These are phyloP conservation scores for Chenopodium berlandieri DNA, from an alignment of 148 eudicot species.

Conservation along the genomic window DNA sequence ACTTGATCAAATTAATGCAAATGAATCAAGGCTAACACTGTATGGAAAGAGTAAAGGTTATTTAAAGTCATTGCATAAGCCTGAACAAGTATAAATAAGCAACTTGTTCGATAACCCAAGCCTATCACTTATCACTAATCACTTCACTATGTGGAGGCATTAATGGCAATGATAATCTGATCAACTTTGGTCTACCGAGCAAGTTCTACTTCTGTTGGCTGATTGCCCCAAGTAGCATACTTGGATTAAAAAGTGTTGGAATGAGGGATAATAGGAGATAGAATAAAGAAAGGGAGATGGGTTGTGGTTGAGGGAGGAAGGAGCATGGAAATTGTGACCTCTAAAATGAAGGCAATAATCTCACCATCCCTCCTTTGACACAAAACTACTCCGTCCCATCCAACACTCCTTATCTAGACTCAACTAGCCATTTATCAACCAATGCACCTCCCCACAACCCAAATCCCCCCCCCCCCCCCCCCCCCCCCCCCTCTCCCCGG, in stretches of 20 bases:
- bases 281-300: background rate
- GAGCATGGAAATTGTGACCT: background rate
- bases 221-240: no score
- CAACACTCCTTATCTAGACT: background rate
- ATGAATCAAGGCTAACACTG: background rate
- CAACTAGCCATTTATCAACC: background rate
- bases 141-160: background rate
- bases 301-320: background rate
- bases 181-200: background rate
- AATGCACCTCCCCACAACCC: no score
- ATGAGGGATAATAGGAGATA: background rate
- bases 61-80: background rate
- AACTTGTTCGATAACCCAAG: background rate
- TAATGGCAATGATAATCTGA: background rate
- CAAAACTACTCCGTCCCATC: background rate
- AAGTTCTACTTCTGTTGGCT: background rate
- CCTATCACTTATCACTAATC: background rate
- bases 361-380: background rate
- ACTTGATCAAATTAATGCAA: background rate
- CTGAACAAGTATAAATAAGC: background rate
- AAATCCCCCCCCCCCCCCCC: background rate
- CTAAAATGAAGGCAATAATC: background rate
- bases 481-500: background rate
- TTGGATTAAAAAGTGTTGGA: background rate
- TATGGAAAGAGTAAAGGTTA: background rate